A percentile compares a stretch with the other conserved stretches of the same genome.
Evolutionary conservation across 164 flowering plant genomes (phyloP).

Genomic region (Stephania yunnanensis): DNA sequence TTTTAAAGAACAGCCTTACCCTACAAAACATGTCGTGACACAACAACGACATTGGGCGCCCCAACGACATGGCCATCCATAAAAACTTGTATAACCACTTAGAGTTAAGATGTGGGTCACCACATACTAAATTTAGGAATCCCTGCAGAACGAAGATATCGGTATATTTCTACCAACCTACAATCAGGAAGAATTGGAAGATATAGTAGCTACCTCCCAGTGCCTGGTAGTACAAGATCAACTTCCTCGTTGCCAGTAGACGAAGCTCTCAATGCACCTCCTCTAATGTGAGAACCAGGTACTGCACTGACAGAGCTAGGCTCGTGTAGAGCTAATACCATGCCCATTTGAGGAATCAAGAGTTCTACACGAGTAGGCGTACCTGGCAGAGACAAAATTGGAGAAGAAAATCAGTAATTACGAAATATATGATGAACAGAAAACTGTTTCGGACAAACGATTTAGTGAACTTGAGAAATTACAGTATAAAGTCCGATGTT

Average conservation of each 20-base stretch:
- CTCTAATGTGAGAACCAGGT: slow-evolving; percentile 90
- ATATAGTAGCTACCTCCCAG: slow-evolving; percentile 56
- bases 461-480: neutral
- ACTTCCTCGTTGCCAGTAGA: slow-evolving; percentile 72
- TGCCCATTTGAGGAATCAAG: slow-evolving; percentile 50
- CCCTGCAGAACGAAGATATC: neutral
- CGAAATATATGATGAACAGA: neutral
- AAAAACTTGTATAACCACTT: neutral
- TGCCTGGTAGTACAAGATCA: slow-evolving; percentile 82
- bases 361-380: slow-evolving; percentile 30
- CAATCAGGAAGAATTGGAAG: neutral
- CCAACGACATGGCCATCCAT: neutral
- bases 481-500: neutral
- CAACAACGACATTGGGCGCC: too few species aligned
- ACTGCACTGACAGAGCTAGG: slow-evolving; percentile 49
- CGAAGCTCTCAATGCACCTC: slow-evolving; percentile 60
- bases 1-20: neutral
- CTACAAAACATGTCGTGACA: neutral
- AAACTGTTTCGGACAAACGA: slow-evolving; percentile 4
- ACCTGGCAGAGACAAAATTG: slow-evolving; percentile 26
- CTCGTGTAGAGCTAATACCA: slow-evolving; percentile 78
- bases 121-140: neutral
- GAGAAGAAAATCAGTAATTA: neutral
- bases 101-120: neutral
- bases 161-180: neutral